Conservation (phyloP, 2,329 filamentous ascomycete species). For the Aaosphaeria arxii region DNA sequence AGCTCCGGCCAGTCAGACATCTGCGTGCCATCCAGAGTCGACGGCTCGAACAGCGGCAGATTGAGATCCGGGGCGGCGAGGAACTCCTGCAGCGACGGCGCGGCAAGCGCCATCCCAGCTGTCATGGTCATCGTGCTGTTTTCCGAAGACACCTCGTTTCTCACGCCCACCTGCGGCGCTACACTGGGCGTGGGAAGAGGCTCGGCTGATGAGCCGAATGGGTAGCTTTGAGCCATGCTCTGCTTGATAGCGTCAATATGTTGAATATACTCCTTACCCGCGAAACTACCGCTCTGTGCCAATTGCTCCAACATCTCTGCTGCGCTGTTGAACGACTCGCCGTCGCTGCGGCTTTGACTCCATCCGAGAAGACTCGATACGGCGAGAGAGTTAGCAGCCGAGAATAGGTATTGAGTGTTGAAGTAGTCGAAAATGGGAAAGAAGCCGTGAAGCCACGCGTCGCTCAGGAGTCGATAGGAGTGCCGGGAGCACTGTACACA, state of each 20-base stretch:
- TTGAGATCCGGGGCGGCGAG: background rate
- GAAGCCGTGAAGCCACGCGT: slow-evolving; percentile 48
- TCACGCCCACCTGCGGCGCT: background rate
- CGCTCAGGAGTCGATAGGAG: slow-evolving; percentile 42
- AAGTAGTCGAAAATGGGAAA: slow-evolving; percentile 50
- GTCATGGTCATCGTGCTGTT: background rate
- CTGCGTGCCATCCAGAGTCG: background rate
- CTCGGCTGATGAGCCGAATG: background rate
- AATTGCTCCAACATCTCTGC: background rate
- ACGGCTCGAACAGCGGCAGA: background rate
- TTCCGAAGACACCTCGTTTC: background rate
- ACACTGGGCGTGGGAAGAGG: background rate
- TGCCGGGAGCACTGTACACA: slow-evolving; percentile 47
- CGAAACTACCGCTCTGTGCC: background rate
- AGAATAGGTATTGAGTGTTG: slow-evolving; percentile 48
- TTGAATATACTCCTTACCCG: background rate
- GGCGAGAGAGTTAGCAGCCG: slow-evolving; percentile 44
- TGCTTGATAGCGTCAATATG: background rate
- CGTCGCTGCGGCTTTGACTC: slow-evolving; percentile 5
- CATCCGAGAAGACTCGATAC: slow-evolving; percentile 40
- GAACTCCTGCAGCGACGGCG: background rate
- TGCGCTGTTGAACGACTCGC: background rate
- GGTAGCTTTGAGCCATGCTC: background rate
- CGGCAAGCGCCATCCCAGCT: background rate
- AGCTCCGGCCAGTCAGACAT: background rate